A percentile compares a stretch with the other conserved stretches of the same genome.
phyloP scores from a whole-genome alignment of 2,329 filamentous ascomycete genomes.

The Leptographium flavum region DNA sequence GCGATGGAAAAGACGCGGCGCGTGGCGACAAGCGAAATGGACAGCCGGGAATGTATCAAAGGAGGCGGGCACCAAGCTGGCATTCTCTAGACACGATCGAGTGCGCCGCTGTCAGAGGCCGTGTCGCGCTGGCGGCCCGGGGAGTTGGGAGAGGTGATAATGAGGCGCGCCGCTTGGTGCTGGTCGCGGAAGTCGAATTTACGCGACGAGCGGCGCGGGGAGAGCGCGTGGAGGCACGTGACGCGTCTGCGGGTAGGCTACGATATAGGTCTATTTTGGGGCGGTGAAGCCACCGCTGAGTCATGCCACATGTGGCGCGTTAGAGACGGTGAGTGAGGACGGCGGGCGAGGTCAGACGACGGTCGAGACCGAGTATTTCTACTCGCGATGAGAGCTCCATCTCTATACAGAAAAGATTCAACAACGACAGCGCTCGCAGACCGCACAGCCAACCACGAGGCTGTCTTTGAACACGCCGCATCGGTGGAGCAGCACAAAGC shows the following conservation, averaged over 20 bases:
- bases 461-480: constrained; percentile 7
- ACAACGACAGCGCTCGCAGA: too few species aligned
- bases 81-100: background rate
- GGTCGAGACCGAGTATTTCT: too few species aligned
- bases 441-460: constrained; percentile 8
- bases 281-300: too few species aligned
- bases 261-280: too few species aligned
- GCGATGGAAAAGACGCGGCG: background rate
- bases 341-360: too few species aligned
- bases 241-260: background rate
- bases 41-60: background rate
- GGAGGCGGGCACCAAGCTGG: background rate
- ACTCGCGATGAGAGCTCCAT: too few species aligned
- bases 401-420: too few species aligned
- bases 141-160: too few species aligned
- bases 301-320: too few species aligned
- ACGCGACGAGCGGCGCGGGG: background rate
- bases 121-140: too few species aligned
- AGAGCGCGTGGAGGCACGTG: background rate
- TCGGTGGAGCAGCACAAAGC: constrained; percentile 4
- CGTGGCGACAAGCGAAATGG: background rate
- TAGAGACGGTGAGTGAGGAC: too few species aligned
- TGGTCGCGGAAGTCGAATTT: background rate
- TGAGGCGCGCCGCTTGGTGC: background rate
- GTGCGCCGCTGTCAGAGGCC: too few species aligned